Evolutionary conservation across 140 eudicot genomes (phyloP).

Genomic region (Eryngium alpinum): DNA sequence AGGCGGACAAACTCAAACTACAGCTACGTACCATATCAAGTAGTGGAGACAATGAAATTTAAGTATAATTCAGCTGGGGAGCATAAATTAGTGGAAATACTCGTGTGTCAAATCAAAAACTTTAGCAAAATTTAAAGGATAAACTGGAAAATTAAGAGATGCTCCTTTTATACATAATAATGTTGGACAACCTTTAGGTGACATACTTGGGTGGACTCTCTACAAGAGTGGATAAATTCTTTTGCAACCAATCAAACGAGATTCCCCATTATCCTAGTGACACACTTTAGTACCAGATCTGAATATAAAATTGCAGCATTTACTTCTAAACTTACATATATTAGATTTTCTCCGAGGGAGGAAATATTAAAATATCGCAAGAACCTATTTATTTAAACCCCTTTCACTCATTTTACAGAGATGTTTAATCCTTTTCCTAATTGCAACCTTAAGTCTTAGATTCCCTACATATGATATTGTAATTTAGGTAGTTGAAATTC

Average conservation of each 20-base stretch:
- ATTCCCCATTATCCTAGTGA: not conserved
- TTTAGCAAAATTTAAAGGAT: slow-evolving; percentile 1
- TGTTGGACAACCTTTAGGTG: slow-evolving; percentile 10
- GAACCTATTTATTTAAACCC: not conserved
- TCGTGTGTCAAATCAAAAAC: slow-evolving; percentile 4
- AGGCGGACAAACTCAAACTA: no score
- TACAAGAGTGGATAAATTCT: not conserved
- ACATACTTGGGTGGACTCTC: slow-evolving; percentile 6
- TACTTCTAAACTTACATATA: no score
- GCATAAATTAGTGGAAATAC: not conserved
- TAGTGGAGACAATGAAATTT: no score
- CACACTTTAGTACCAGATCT: no score
- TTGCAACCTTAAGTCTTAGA: not conserved
- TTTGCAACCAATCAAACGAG: not conserved
- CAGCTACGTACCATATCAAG: no score
- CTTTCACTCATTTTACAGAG: not conserved
- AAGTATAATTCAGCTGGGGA: not conserved
- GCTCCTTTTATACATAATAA: slow-evolving; percentile 9
- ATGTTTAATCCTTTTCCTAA: no score
- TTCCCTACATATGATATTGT: slow-evolving; percentile 2
- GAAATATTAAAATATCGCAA: not conserved
- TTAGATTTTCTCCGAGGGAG: no score
- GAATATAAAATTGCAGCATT: no score
- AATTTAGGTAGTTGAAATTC: slow-evolving; percentile 7
- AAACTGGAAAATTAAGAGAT: not conserved